Evolutionary conservation across 768 basidiomycete genomes (phyloP), one percentile per base, ranked within the genome.

Genomic region (Tylopilus balloui): DNA sequence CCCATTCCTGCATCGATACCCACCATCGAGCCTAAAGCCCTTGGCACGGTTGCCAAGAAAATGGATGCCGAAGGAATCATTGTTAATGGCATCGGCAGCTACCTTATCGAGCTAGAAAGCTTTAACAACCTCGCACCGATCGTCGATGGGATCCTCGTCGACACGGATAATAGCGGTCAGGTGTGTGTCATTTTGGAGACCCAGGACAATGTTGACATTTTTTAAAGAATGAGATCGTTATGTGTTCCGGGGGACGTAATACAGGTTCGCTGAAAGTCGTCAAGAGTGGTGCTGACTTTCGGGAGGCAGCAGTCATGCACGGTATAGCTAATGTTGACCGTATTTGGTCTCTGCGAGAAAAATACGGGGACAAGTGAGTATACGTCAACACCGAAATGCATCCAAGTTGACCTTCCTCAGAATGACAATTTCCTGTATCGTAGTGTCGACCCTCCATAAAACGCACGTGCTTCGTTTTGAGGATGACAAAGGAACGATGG

Each of bases 71-170:
- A 71, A 3, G 82, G 83, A 11, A 62, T 63, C 36, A 69, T 88
- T 21, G 66, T 86, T 19, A 69, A 71, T 21, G 74, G 73, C 7
- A 67, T 70, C 27, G 85, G 85, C 3, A 77, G 73, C 13, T 82
- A 77, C 60, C 44, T 94, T 7, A 71, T 76, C 19, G 76, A 86
- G 9, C 53, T 92, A 19, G 78, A 86, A 28, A 74, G 71, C 8
- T 88, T 77, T 65, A 79, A 78, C 51, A 93, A 92, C 56, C 76
- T 95, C 53, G 89, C 86, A 0, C 93, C 92, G 0, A 88, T 94
- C 37, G 61, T 82, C 50, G 93, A 96, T 61, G 88, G 87, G 12
- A 72, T 79, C n/a, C 62, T 91, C 19, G 83, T 83, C 6, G 88
- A 92, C 63, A 68, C 71, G 3, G 88, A 91, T 47, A 76, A 76